Conservation (phyloP, 495 filamentous ascomycete genomes). For the Penicillium samsonianum region DNA sequence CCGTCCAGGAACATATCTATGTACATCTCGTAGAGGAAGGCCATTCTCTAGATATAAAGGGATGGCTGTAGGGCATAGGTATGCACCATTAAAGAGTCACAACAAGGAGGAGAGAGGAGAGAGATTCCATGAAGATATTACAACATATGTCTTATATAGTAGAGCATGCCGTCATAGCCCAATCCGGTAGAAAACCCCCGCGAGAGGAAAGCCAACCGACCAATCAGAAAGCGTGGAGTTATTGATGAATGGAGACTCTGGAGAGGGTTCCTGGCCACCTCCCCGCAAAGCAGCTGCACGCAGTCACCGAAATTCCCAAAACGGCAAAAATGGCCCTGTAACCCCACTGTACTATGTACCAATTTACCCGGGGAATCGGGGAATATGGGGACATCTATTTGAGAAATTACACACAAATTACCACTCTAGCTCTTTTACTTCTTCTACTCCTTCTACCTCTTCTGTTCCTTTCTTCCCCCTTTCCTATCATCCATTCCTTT, state of each 20-base stretch:
- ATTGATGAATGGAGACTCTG: background rate
- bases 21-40: background rate
- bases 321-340: background rate
- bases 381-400: background rate
- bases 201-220: background rate
- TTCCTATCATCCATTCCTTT: constrained; percentile 2
- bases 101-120: background rate
- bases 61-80: background rate
- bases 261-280: background rate
- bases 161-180: constrained; percentile 2
- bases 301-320: background rate
- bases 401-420: background rate
- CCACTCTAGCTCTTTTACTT: background rate
- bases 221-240: constrained; percentile 7
- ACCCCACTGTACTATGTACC: constrained; percentile 5
- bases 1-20: background rate
- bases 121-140: background rate
- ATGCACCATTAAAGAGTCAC: background rate
- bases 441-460: background rate
- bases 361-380: constrained; percentile 6
- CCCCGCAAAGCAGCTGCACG: constrained; percentile 7
- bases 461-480: constrained; percentile 4
- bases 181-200: constrained; percentile 10
- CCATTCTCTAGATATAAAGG: background rate
- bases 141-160: background rate